A percentile compares a stretch with the other conserved stretches of the same genome.
phyloP scores from a whole-genome alignment of 805 yeast genomes.

The Candida namnaoensis region DNA sequence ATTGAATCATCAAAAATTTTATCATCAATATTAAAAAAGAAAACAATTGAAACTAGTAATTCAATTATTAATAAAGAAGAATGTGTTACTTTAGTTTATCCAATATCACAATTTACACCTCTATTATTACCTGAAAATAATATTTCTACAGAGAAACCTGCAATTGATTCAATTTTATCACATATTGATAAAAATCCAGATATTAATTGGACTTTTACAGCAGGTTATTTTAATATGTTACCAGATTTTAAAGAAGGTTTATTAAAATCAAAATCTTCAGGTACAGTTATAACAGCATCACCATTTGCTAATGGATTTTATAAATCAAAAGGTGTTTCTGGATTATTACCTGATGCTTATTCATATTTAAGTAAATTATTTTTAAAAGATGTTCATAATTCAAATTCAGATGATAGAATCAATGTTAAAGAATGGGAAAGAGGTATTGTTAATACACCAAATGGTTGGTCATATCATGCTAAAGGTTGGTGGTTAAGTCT shows the following conservation, averaged over 20 bases:
- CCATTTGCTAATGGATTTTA: constrained; percentile 93
- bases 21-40: constrained; percentile 7
- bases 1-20: constrained; percentile 47
- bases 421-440: constrained; percentile 75
- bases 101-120: constrained; percentile 88
- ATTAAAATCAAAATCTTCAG: constrained; percentile 47
- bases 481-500: constrained; percentile 83
- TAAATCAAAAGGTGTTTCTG: constrained; percentile 73
- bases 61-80: constrained; percentile 18
- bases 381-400: constrained; percentile 38
- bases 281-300: constrained; percentile 81
- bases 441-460: constrained; percentile 72
- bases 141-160: constrained; percentile 75
- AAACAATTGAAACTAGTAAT: constrained; percentile 13
- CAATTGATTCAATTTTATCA: constrained; percentile 53
- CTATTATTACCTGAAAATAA: constrained; percentile 55
- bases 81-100: constrained; percentile 66
- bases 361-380: constrained; percentile 66
- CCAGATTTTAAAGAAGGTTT: constrained; percentile 59
- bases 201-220: constrained; percentile 80
- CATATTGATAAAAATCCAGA: constrained; percentile 40
- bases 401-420: constrained; percentile 34
- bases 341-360: constrained; percentile 81
- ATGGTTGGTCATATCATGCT: constrained; percentile 98
- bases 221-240: constrained; percentile 92